Conservation (phyloP, 371 early-diverging fungal genomes). For the Fennellomyces sp. region DNA sequence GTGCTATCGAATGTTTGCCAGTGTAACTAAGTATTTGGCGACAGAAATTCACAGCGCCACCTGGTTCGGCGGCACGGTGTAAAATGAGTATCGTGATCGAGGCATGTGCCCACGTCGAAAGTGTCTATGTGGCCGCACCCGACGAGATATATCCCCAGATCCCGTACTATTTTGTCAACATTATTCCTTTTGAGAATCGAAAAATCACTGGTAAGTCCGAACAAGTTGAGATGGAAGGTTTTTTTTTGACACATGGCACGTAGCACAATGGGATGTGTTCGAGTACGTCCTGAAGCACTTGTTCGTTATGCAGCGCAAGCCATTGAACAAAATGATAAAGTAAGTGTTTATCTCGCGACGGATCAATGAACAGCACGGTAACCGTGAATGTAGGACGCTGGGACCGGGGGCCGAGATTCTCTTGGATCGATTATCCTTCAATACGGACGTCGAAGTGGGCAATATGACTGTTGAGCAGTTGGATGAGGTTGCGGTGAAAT, state of each 20-base stretch:
- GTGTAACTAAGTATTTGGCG: too few species aligned
- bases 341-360: slow-evolving; percentile 16
- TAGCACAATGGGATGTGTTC: slow-evolving; percentile 61
- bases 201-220: slow-evolving; percentile 48
- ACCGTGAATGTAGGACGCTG: slow-evolving; percentile 35
- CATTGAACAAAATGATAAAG: slow-evolving; percentile 58
- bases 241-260: too few species aligned
- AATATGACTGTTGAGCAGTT: slow-evolving; percentile 56
- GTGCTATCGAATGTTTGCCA: too few species aligned
- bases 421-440: slow-evolving; percentile 55
- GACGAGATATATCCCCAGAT: slow-evolving; percentile 25
- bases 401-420: slow-evolving; percentile 70
- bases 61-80: slow-evolving; percentile 33
- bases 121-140: slow-evolving; percentile 21
- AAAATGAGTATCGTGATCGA: slow-evolving; percentile 52
- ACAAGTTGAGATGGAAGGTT: too few species aligned
- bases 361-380: background rate
- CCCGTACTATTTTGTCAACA: slow-evolving; percentile 48
- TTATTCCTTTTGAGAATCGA: slow-evolving; percentile 46
- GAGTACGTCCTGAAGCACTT: slow-evolving; percentile 61
- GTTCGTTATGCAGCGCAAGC: slow-evolving; percentile 46
- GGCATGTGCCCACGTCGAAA: slow-evolving; percentile 29
- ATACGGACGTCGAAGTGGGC: slow-evolving; percentile 45
- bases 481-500: slow-evolving; percentile 59
- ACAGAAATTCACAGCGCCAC: slow-evolving; percentile 45